Percentiles rank a stretch among this genome's conserved stretches.
Evolutionary conservation across 2,329 filamentous ascomycete genomes (phyloP).

Genomic region (Zarea fungicola): DNA sequence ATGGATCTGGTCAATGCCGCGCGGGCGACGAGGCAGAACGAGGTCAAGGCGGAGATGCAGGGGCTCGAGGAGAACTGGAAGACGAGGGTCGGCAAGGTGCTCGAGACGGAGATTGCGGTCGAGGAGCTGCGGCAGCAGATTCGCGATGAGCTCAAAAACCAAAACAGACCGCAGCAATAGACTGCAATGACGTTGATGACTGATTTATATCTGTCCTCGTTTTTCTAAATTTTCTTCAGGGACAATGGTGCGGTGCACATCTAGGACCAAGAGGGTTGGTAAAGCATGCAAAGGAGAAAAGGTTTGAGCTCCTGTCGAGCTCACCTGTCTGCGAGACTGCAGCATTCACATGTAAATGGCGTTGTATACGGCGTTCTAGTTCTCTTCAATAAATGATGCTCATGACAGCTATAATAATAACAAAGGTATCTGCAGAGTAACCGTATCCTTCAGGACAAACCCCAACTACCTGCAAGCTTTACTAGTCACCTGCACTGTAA

Average conservation of each 20-base stretch:
- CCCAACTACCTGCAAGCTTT: neutral
- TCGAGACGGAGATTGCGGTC: slow-evolving; percentile 83
- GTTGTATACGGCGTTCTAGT: neutral
- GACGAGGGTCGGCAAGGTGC: slow-evolving; percentile 67
- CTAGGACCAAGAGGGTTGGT: neutral
- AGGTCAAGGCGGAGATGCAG: slow-evolving; percentile 65
- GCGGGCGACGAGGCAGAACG: slow-evolving; percentile 65
- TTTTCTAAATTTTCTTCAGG: too few relatives aligned
- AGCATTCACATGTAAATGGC: neutral
- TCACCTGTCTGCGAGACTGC: neutral
- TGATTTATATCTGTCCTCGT: too few relatives aligned
- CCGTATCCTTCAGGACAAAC: slow-evolving; percentile 4
- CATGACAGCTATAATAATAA: slow-evolving; percentile 15
- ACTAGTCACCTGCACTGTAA: slow-evolving; percentile 2
- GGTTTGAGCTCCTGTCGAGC: neutral
- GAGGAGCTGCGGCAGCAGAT: slow-evolving; percentile 66
- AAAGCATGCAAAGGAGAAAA: neutral
- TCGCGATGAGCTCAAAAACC: slow-evolving; percentile 51
- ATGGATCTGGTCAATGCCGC: slow-evolving; percentile 69
- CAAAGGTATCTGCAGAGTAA: slow-evolving; percentile 14
- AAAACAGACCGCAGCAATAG: neutral
- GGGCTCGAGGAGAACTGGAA: slow-evolving; percentile 75
- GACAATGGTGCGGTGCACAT: too few relatives aligned
- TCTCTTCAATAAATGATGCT: slow-evolving; percentile 8
- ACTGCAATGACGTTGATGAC: neutral